These are phyloP conservation scores for Polygonum maritimum DNA, from an alignment of 148 eudicot species.

Conservation along the genomic window DNA sequence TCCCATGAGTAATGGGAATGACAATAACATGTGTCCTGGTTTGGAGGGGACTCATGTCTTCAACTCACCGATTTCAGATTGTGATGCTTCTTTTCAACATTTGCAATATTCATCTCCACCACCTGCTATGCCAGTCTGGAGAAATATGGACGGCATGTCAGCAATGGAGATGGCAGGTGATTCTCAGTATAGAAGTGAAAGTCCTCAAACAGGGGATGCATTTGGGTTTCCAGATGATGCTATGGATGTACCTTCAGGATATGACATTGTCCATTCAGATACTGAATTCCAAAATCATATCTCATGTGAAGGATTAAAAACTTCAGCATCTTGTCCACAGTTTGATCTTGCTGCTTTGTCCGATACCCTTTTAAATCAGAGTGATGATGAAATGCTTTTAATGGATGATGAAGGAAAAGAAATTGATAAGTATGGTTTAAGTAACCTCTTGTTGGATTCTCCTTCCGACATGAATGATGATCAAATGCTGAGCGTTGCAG, in stretches of 20 bases:
- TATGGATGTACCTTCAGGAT: conserved; percentile 14
- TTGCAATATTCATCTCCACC: conserved; percentile 49
- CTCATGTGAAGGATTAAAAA: conserved; percentile 21
- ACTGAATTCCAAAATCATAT: conserved; percentile 18
- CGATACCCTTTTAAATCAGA: background rate
- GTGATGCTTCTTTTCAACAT: conserved; percentile 34
- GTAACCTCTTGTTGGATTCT: conserved; percentile 40
- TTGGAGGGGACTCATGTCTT: conserved; percentile 32
- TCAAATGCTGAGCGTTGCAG: conserved; percentile 17
- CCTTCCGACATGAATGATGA: conserved; percentile 19
- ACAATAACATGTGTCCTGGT: conserved; percentile 21
- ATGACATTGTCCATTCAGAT: conserved; percentile 17
- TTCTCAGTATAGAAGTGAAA: conserved; percentile 18
- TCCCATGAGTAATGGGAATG: conserved; percentile 15
- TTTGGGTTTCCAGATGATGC: conserved; percentile 25
- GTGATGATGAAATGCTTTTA: conserved; percentile 24
- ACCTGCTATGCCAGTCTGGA: conserved; percentile 51
- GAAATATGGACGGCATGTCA: conserved; percentile 37
- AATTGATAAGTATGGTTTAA: conserved; percentile 12
- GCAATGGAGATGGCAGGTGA: conserved; percentile 28
- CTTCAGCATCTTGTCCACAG: conserved; percentile 21
- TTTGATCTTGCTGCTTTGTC: conserved; percentile 27
- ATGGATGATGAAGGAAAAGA: conserved; percentile 28
- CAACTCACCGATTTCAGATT: conserved; percentile 37
- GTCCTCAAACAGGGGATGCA: conserved; percentile 22